phyloP scores from a whole-genome alignment of 129 eudicot species.

The Arctium minus region DNA sequence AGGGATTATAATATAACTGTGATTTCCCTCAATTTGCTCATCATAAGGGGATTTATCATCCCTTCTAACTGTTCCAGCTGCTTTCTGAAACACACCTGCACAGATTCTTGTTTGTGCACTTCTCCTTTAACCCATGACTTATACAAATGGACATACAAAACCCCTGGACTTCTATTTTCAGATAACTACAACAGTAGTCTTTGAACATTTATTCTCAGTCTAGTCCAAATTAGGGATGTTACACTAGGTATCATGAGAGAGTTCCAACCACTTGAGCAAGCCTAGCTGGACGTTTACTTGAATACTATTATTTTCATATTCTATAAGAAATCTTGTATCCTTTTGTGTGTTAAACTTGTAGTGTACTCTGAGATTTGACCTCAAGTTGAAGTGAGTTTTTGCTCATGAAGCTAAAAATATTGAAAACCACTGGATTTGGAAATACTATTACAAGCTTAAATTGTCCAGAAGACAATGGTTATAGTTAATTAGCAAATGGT shows the following conservation, averaged over 20 bases:
- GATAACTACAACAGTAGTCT: too few species aligned
- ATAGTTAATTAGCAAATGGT: background rate
- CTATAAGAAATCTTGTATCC: background rate
- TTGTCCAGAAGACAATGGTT: constrained; percentile 1
- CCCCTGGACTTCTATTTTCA: too few species aligned
- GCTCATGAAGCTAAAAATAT: constrained; percentile 8
- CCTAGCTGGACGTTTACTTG: background rate
- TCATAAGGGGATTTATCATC: too few species aligned
- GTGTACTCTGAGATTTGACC: background rate
- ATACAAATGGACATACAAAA: too few species aligned
- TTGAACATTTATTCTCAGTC: too few species aligned
- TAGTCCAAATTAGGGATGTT: too few species aligned
- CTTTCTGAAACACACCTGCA: too few species aligned
- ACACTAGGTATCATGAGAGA: background rate
- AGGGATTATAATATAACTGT: too few species aligned
- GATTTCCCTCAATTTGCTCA: too few species aligned
- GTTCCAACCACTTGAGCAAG: constrained; percentile 1
- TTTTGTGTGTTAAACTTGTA: background rate
- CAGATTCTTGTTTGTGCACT: too few species aligned
- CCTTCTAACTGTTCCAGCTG: too few species aligned
- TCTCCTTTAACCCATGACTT: too few species aligned
- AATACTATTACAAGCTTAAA: background rate
- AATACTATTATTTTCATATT: background rate
- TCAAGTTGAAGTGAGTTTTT: background rate
- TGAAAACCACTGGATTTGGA: background rate